These are phyloP conservation scores for Cucurbita argyrosperma DNA, from an alignment of 306 rosid species.

Conservation along the genomic window DNA sequence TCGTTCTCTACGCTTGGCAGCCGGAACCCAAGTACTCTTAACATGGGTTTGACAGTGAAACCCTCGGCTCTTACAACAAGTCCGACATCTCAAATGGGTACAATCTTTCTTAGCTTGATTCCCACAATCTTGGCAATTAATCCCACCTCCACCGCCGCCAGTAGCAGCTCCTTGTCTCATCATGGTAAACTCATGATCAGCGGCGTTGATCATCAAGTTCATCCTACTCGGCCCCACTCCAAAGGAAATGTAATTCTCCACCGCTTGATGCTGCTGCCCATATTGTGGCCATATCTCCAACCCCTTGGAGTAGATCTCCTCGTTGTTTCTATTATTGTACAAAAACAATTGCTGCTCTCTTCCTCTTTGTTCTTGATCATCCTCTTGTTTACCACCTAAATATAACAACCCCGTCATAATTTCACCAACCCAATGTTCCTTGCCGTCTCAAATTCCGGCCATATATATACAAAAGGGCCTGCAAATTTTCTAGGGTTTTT, in stretches of 20 bases:
- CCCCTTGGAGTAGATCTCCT: conserved; percentile 43
- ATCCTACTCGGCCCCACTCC: conserved; percentile 40
- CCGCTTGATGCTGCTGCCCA: conserved; percentile 8
- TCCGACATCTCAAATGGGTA: conserved; percentile 43
- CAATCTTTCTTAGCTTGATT: conserved; percentile 69
- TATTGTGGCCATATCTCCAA: conserved; percentile 57
- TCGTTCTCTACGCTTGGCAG: conserved; percentile 54
- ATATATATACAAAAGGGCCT: neutral
- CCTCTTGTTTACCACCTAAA: conserved; percentile 32
- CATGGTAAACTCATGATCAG: conserved; percentile 34
- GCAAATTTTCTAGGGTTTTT: neutral
- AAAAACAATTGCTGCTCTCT: conserved; percentile 20
- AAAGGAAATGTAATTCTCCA: conserved; percentile 32
- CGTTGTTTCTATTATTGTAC: conserved; percentile 17
- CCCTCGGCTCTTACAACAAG: conserved; percentile 71
- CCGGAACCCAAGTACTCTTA: conserved; percentile 71
- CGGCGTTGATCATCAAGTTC: conserved; percentile 19
- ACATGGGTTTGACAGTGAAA: conserved; percentile 60
- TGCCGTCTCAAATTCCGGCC: neutral
- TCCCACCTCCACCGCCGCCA: conserved; percentile 13
- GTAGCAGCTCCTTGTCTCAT: conserved; percentile 28
- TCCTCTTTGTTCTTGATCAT: neutral
- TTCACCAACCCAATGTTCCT: conserved; percentile 12
- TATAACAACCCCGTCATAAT: conserved; percentile 35
- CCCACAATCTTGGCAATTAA: conserved; percentile 66